Conservation (phyloP, 495 filamentous ascomycete species). For the Pyronema domesticum region DNA sequence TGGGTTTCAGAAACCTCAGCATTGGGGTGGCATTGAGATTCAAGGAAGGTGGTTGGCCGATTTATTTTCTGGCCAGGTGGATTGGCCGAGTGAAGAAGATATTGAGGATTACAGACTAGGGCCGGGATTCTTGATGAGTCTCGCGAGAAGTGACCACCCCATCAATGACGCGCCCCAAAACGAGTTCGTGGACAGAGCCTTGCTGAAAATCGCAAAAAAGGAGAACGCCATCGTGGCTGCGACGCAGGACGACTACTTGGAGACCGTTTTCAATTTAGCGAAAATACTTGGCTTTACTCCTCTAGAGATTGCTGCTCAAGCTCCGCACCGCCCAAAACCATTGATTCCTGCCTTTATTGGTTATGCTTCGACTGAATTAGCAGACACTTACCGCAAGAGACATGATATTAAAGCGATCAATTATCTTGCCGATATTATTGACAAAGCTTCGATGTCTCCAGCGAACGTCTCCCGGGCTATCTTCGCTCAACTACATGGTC, state of each 20-base stretch:
- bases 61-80: conserved; percentile 25
- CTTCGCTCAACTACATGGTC: conserved; percentile 56
- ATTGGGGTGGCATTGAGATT: conserved; percentile 77
- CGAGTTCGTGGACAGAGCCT: no score
- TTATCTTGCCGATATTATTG: background rate
- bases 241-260: background rate
- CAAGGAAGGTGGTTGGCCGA: conserved; percentile 50
- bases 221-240: background rate
- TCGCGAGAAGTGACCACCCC: background rate
- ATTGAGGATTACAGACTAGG: background rate
- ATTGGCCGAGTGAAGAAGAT: conserved; percentile 10
- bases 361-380: no score
- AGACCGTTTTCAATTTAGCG: background rate
- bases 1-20: conserved; percentile 70
- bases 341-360: conserved; percentile 11
- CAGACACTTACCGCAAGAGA: conserved; percentile 4
- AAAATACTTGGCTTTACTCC: background rate
- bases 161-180: no score
- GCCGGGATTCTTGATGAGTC: background rate
- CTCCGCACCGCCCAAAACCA: conserved; percentile 5
- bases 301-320: background rate
- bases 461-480: conserved; percentile 36
- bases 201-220: background rate
- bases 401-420: background rate
- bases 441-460: background rate